Evolutionary conservation across 345 rosid species (phyloP).

Genomic region (Citrus inodora): DNA sequence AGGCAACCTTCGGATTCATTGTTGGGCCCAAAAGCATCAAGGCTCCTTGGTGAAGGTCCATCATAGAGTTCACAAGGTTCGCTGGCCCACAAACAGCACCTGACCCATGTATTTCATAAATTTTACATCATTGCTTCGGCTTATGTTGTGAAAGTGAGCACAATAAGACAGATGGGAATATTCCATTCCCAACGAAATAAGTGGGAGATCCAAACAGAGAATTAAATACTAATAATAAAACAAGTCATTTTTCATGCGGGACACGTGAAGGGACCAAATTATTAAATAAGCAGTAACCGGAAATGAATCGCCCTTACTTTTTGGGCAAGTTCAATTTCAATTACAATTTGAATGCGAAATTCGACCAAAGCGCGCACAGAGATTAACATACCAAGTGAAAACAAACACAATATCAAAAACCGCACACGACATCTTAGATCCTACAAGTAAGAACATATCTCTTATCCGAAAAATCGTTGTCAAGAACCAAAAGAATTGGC

Average conservation of each 20-base stretch:
- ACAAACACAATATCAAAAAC: not conserved
- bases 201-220: not conserved
- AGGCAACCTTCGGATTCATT: conserved; percentile 94
- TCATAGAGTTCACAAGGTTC: conserved; percentile 79
- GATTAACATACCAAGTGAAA: not conserved
- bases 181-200: not conserved
- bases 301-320: not conserved
- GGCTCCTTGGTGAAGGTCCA: conserved; percentile 91
- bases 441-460: not conserved
- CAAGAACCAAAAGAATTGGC: not conserved
- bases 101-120: conserved; percentile 3
- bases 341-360: not conserved
- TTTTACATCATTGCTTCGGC: not conserved
- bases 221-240: not conserved
- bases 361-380: not conserved
- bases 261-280: not conserved
- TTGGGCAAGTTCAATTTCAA: not conserved
- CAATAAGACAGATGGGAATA: not conserved
- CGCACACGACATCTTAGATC: not conserved
- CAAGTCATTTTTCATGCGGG: not conserved
- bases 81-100: conserved; percentile 94
- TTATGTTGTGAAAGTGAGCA: not conserved
- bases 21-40: conserved; percentile 93
- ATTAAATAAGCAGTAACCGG: too few species aligned
- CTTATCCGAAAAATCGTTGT: not conserved